These are phyloP conservation scores for Globisporangium nodosum DNA, from an alignment of 352 stramenopile genomes.

Conservation along the genomic window DNA sequence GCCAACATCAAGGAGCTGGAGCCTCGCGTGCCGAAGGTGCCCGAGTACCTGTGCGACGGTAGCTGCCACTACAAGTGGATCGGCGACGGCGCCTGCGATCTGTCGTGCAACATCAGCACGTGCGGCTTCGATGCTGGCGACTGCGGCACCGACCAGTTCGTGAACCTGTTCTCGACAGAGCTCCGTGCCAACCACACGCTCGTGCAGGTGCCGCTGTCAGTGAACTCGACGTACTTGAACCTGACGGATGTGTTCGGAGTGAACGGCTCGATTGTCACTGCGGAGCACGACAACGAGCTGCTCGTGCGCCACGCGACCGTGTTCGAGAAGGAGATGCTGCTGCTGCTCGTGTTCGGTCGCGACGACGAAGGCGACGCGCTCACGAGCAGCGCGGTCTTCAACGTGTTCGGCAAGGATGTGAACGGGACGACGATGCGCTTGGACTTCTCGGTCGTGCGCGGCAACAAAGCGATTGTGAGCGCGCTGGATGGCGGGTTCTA, in stretches of 20 bases:
- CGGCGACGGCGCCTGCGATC: conserved; percentile 75
- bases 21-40: conserved; percentile 38
- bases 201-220: conserved; percentile 50
- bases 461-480: conserved; percentile 26
- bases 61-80: conserved; percentile 78
- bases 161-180: conserved; percentile 39
- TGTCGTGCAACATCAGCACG: conserved; percentile 68
- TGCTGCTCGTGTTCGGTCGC: conserved; percentile 77
- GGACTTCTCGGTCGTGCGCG: conserved; percentile 57
- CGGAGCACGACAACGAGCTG: conserved; percentile 58
- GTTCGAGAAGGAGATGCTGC: conserved; percentile 67
- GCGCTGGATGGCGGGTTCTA: conserved; percentile 31
- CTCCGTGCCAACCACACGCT: conserved; percentile 51
- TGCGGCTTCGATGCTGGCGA: conserved; percentile 86
- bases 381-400: conserved; percentile 50
- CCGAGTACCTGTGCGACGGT: conserved; percentile 61
- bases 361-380: conserved; percentile 49
- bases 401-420: conserved; percentile 35
- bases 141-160: conserved; percentile 39
- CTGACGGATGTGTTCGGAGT: conserved; percentile 54
- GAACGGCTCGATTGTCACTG: conserved; percentile 46
- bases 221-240: conserved; percentile 68
- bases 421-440: conserved; percentile 29
- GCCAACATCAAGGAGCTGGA: conserved; percentile 45
- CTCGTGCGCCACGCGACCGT: conserved; percentile 70